These are phyloP conservation scores for Arachis monticola DNA, from an alignment of 331 rosid genomes.

Conservation along the genomic window DNA sequence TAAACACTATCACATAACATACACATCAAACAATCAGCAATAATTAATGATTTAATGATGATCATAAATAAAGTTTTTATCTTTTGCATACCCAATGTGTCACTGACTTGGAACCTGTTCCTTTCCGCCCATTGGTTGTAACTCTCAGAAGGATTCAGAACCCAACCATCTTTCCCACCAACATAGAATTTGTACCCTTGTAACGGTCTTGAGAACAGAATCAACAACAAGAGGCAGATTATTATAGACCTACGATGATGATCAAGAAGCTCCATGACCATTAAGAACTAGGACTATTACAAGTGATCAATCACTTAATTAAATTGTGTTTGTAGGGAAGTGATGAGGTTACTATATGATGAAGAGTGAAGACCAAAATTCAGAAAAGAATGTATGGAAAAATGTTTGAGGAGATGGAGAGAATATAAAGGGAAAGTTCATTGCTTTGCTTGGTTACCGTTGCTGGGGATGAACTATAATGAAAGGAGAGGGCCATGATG, in stretches of 20 bases:
- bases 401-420: background rate
- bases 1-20: conserved; percentile 54
- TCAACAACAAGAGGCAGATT: conserved; percentile 32
- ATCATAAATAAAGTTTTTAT: background rate
- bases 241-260: background rate
- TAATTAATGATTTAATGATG: background rate
- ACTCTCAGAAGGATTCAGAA: conserved; percentile 58
- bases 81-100: conserved; percentile 54
- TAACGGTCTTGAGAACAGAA: conserved; percentile 38
- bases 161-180: conserved; percentile 85
- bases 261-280: conserved; percentile 37
- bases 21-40: background rate
- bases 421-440: background rate
- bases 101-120: conserved; percentile 69
- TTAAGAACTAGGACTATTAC: too few species aligned
- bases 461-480: conserved; percentile 15
- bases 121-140: conserved; percentile 64
- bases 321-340: too few species aligned
- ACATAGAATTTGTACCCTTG: conserved; percentile 52
- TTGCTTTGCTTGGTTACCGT: conserved; percentile 30
- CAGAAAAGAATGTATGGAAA: too few species aligned
- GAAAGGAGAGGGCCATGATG: conserved; percentile 16
- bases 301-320: too few species aligned
- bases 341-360: too few species aligned
- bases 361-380: too few species aligned